Evolutionary conservation across 2,329 filamentous ascomycete species (phyloP), one percentile per base, ranked within the genome.

Genomic region (Aureobasidium sp.): DNA sequence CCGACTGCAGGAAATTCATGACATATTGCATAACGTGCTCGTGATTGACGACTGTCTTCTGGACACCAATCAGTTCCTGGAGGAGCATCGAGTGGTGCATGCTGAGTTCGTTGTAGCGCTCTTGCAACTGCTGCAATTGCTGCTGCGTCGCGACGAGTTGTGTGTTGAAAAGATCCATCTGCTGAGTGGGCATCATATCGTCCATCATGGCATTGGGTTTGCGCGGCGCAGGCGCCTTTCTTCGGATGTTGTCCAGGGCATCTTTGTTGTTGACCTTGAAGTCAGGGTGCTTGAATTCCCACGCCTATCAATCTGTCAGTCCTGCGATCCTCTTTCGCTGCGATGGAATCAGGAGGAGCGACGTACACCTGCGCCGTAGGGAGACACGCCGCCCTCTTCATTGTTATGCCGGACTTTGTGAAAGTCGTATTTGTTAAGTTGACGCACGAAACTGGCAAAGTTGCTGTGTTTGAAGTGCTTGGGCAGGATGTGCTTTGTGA

Each of bases 401-500:
- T 91, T 95, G 70, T 92, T 90, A 71, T 89, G 90, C 66, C 94
- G 85, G 66, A 97, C 92, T 80, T 99, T 99, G 80, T 99, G 94
- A 69, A 99, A 99, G 72, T 96, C 92, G 75, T 96, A 97, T 74
- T 97, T 97, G 79, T 97, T 97, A 63, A 97, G 79, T 74, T 97
- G 92, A 53, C 92, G 88, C 63, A 97, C 92, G 72, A 97, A 97
- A 76, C 91, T 96, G 35, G 92, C 92, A 78, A 97, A 97, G 74
- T 97, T 97, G 82, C 91, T 96, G 77, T 97, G 94, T 76, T 99
- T 99, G 81, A 99, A 99, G 71, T 97, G 91, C 73, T 97, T 97
- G 2, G 94, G 94, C 17, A 99, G 84, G 69, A 99, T 96, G 42
- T 90, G 89, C 74, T 97, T 96, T 24, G 94, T 97, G 72, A 99